Base-by-base conservation (phyloP, 371 early-diverging fungal species). In the Mortierella sp. region DNA sequence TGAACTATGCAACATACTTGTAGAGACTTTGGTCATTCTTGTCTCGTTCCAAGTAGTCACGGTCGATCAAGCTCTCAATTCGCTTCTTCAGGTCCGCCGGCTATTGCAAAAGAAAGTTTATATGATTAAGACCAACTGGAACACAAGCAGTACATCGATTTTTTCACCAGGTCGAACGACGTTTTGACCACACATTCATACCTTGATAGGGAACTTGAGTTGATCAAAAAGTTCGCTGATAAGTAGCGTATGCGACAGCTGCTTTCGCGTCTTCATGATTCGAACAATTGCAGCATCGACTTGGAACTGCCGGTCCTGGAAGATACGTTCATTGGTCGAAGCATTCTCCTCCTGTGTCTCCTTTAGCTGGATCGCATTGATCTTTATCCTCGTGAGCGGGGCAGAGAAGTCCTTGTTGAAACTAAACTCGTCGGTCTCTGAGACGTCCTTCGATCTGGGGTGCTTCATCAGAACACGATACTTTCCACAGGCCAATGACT, bases 241-340 rank as follows among this genome's bases (percentile, higher is more conserved):
- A 29, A 99, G 81, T 4, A 81, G 67, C 0, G 79, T 76, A 73
- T 95, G 95, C 17, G 81, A 78, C 24, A 94, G 60, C 25, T 77
- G 82, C 79, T 92, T 93, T 31, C 91, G 85, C 0, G 90, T 85
- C 80, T 99, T 99, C 95, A 98, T 92, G 50, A 98, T 90, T 40
- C 98, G 86, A 7, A 97, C 98, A 74, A 98, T 90, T 0, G 96
- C 95, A 4, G 99, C 99, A 67, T 99, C 98, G 12, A 96, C 84
- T 80, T 91, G 90, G 70, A 90, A 90, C 64, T 92, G 90, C 43
- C 95, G 85, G 74, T 95, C 94, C 49, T 90, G 84, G 67, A 91
- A 84, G 43, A 95, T 93, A 53, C 89, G 85, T 46, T 89, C 86
- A 43, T 86, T 87, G 4, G 94, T 94, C 29, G 82, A 84, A 29